Base-by-base conservation (phyloP, 805 yeast species). In the Saccharomycopsis oosterbeekiorum region DNA sequence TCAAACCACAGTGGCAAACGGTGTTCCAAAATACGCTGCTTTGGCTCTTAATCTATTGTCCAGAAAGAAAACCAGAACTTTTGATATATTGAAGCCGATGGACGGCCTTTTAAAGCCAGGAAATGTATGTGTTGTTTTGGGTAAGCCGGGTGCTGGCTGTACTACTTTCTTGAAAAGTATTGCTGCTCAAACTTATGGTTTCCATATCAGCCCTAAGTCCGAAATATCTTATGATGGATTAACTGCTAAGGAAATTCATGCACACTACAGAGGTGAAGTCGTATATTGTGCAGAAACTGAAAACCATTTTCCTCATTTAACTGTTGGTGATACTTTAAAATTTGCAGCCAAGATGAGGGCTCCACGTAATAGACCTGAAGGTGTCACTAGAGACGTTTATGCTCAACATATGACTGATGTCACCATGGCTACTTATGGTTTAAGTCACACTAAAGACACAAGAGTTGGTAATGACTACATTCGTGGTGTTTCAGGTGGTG, bases 91-190 rank as follows among this genome's bases (percentile, higher is more conserved):
- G 69, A 79, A 79, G 67, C 71, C 80, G 15, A 76, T 80, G 81
- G 85, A 83, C 64, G 88, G 85, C 26, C 65, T 80, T 15, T 68
- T 81, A 47, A 75, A 74, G 60, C 86, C 90, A 1, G 90, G 91
- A 60, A 85, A 85, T 64, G 76, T 85, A 55, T 82, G 86, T 4
- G 88, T 86, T 60, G 92, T 87, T 11, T 74, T 87, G 55, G 93
- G 94, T 61, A 80, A 92, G 71, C 93, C 93, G 1, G 93, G 93
- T 67, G 78, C 87, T 42, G 89, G 89, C 53, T 84, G 89, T 67
- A 75, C 88, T 6, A 83, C 88, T 3, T 73, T 83, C 58, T 74
- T 84, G 66, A 83, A 83, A 67, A 74, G 85, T 4, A 71, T 84
- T 56, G 77, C 85, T 51, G 74, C 81, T 39, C 77, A 78, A 56